Percentiles rank a stretch among this genome's conserved stretches.
These are phyloP conservation scores for Oryza coarctata DNA, from an alignment of 176 grass and related monocot genomes.

Conservation along the genomic window DNA sequence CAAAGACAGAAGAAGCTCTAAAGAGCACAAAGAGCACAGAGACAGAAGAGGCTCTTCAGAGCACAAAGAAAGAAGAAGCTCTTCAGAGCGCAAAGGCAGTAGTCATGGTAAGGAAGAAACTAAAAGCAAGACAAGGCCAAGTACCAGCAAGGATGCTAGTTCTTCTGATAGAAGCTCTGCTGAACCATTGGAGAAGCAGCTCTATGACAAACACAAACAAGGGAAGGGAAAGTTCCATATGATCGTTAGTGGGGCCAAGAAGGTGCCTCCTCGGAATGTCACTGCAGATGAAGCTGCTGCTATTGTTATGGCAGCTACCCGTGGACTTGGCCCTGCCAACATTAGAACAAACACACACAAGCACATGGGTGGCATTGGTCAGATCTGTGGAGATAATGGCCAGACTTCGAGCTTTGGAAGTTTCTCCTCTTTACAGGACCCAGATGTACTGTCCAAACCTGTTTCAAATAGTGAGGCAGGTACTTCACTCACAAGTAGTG, in stretches of 20 bases:
- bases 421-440: conserved; percentile 44
- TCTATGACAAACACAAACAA: conserved; percentile 35
- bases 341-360: conserved; percentile 13
- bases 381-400: neutral
- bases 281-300: conserved; percentile 87
- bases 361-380: conserved; percentile 19
- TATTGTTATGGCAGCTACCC: conserved; percentile 84
- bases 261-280: conserved; percentile 46
- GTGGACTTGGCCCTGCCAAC: conserved; percentile 62
- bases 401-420: conserved; percentile 31
- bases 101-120: conserved; percentile 21
- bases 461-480: conserved; percentile 45
- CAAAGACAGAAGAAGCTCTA: conserved; percentile 28
- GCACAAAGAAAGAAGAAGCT: conserved; percentile 23
- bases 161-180: conserved; percentile 41
- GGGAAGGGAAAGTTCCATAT: conserved; percentile 63
- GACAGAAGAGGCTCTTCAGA: conserved; percentile 22
- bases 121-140: conserved; percentile 28
- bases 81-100: conserved; percentile 17
- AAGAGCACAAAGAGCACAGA: neutral
- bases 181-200: conserved; percentile 49
- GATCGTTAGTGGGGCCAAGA: conserved; percentile 53
- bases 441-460: conserved; percentile 25
- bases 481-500: conserved; percentile 45
- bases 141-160: conserved; percentile 25